Evolutionary conservation across 1,284 basidiomycete species (phyloP), one percentile per base, ranked within the genome.

Genomic region (Bothia castanella): DNA sequence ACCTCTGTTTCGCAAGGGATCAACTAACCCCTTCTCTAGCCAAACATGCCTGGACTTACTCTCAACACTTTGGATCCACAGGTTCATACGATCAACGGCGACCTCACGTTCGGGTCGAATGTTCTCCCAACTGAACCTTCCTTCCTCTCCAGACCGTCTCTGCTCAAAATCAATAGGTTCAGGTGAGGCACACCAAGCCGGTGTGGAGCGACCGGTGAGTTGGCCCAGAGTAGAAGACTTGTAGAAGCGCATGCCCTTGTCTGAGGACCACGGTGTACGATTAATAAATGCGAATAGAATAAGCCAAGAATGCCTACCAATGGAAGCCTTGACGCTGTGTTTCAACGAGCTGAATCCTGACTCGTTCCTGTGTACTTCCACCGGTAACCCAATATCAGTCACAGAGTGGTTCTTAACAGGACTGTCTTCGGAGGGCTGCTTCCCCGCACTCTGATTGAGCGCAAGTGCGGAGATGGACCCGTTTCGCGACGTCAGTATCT

Each of bases 1-100:
- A 89, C 85, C 71, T 79, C 87, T 89, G 62, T 50, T 64, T 47
- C 39, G 19, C 43, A 47, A 56, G 19, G 29, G 51, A 58, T 54
- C 30, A 58, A 8, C 2, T 9, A 43, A 39, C 27, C 5, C 2
- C 17, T n/a, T 41, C n/a, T 20, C 19, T 38, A 50, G 11, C 19
- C 23, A 47, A 47, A 48, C 7, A 44, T 1, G 2, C 11, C 2
- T 39, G n/a, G 13, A 76, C 86, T 62, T 62, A 89, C 87, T 84
- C 69, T 90, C 87, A 11, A 89, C 85, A 51, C 80, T 86, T 57
- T 78, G 78, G 67, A 88, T 84, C 88, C 87, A 90, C 45, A 82
- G 70, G 2, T 80, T 77, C 82, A 90, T 81, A 48, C 87, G 73
- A 59, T 89, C 86, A 32, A 74, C 68, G 38, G 76, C 74, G 32